Conservation (phyloP, 768 basidiomycete genomes). For the Chalciporus pseudorubinellus region DNA sequence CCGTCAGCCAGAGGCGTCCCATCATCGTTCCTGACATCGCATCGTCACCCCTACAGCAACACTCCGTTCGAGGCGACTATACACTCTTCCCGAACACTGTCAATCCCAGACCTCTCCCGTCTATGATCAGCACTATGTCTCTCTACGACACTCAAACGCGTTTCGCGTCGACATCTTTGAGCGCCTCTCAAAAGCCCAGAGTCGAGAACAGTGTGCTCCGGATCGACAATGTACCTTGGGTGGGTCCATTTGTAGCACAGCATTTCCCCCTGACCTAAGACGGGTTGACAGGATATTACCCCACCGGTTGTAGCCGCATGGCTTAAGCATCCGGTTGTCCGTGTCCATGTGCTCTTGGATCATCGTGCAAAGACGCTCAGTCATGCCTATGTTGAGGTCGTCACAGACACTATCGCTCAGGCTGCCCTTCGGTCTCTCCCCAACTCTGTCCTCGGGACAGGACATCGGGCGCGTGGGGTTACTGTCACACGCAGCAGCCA, state of each 20-base stretch:
- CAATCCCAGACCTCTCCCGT: constrained; percentile 26
- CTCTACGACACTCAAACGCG: constrained; percentile 25
- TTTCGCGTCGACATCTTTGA: constrained; percentile 12
- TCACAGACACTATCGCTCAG: constrained; percentile 57
- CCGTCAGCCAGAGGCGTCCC: constrained; percentile 11
- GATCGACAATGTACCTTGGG: constrained; percentile 90
- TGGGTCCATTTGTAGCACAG: constrained; percentile 34
- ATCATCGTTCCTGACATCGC: constrained; percentile 12
- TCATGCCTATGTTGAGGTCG: constrained; percentile 80
- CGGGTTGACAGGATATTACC: constrained; percentile 66
- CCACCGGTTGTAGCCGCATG: constrained; percentile 67
- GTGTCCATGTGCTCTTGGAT: constrained; percentile 78
- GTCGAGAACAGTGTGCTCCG: constrained; percentile 61
- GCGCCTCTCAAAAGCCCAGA: constrained; percentile 12
- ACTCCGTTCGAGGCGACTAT: constrained; percentile 25
- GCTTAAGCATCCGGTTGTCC: constrained; percentile 61
- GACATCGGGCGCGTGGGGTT: constrained; percentile 77
- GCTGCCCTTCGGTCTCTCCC: constrained; percentile 58
- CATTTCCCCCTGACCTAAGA: constrained; percentile 1
- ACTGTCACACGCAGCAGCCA: constrained; percentile 79
- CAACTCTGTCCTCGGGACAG: constrained; percentile 65
- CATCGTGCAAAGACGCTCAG: constrained; percentile 79
- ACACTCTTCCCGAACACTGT: constrained; percentile 29
- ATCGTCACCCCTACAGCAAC: constrained; percentile 25
- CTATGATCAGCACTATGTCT: constrained; percentile 32